Percentiles rank a stretch among this genome's conserved stretches.
Evolutionary conservation across 2,329 filamentous ascomycete species (phyloP).

Genomic region (Colletotrichum phormii): DNA sequence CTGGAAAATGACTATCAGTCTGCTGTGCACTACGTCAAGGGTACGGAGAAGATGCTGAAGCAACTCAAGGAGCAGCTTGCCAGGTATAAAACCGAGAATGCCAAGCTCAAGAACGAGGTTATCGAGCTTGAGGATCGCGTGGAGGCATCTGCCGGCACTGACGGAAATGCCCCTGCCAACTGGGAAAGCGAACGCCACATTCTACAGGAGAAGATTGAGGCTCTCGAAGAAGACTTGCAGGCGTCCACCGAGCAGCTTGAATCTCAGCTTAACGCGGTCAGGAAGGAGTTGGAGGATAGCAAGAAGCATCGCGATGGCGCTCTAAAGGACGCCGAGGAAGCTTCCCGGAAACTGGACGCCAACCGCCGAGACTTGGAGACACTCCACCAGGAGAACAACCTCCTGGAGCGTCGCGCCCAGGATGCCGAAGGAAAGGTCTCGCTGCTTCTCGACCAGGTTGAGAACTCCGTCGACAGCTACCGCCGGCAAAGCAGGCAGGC

Average conservation of each 20-base stretch:
- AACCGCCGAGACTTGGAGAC: constrained; percentile 79
- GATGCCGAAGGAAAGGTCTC: constrained; percentile 96
- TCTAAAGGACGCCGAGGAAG: constrained; percentile 65
- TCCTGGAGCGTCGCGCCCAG: constrained; percentile 84
- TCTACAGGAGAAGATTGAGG: constrained; percentile 76
- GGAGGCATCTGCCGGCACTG: constrained; percentile 48
- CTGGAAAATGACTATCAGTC: constrained; percentile 98
- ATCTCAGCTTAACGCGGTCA: constrained; percentile 74
- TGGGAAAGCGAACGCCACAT: constrained; percentile 81
- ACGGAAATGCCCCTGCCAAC: constrained; percentile 60
- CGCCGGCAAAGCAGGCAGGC: constrained; percentile 78
- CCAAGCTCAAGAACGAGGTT: constrained; percentile 85
- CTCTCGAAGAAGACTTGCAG: constrained; percentile 76
- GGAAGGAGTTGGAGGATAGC: constrained; percentile 74
- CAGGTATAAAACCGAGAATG: constrained; percentile 89
- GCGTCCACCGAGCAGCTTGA: constrained; percentile 77
- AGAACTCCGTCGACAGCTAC: constrained; percentile 93
- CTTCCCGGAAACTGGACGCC: constrained; percentile 66
- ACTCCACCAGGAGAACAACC: constrained; percentile 82
- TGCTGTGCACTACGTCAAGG: constrained; percentile 97
- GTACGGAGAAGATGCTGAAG: constrained; percentile 98
- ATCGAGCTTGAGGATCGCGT: constrained; percentile 70
- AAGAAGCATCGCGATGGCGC: constrained; percentile 77
- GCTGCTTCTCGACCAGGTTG: constrained; percentile 92
- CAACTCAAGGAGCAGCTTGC: constrained; percentile 98